Evolutionary conservation across 1,139 yeast genomes (phyloP), one percentile per base, ranked within the genome.

Genomic region (Suhomyces chickasaworum): DNA sequence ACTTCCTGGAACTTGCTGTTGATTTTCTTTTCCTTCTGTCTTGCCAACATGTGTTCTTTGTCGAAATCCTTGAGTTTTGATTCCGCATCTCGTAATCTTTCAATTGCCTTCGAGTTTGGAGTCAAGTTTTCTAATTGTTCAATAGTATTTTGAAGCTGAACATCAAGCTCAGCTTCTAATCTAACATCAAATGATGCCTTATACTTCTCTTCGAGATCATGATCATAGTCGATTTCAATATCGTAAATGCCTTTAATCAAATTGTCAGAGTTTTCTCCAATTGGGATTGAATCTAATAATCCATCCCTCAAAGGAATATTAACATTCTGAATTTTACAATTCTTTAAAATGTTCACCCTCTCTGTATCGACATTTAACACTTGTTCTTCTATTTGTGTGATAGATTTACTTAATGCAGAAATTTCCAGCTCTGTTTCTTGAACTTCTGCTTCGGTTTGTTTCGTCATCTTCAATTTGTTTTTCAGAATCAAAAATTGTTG

Each of bases 41-140:
- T 79, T 2, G 89, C 84, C 36, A 65, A 65, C 7, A 78, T 76
- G 49, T 87, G 84, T 56, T 89, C 95, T 35, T 69, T 68, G 48
- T 87, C 95, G 41, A 85, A 77, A 8, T 75, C 81, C 17, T 75
- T 74, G 38, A 86, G 73, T 53, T 82, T 81, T 4, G 65, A 68
- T 54, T 86, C 85, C 4, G 87, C 89, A 47, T 86, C 93, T 39
- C 73, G 77, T 44, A 89, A 74, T 58, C 96, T 78, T 51, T 88
- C 95, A 22, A 79, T 71, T 0, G 97, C 97, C 55, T 86, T 86
- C 22, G 84, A 75, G 62, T 90, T 90, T 13, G 97, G 96, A 20
- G 89, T 83, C 57, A 89, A 70, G 41, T 69, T 69, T 40, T 81
- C 85, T 44, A 91, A 66, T 32, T 77, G 81, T 27, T 79, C 70